Percentiles rank a stretch among this genome's conserved stretches.
These are phyloP conservation scores for Rehmannia glutinosa DNA, from an alignment of 257 asterid species.

Conservation along the genomic window DNA sequence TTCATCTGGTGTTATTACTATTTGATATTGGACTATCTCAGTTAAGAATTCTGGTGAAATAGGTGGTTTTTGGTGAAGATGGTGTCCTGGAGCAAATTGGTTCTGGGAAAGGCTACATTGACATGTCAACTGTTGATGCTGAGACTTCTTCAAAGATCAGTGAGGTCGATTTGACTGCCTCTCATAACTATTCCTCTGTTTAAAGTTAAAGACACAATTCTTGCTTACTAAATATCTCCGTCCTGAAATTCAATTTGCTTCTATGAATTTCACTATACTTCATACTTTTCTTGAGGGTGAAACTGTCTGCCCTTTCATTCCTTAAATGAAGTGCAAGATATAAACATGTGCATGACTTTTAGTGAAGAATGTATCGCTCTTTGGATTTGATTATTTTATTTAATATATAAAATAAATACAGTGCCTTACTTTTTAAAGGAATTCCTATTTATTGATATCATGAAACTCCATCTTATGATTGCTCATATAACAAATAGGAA, in stretches of 20 bases:
- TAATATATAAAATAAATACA: too few relatives aligned
- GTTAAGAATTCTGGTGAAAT: constrained; percentile 6
- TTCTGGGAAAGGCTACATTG: constrained; percentile 83
- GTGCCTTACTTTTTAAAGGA: too few relatives aligned
- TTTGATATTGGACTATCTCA: constrained; percentile 8
- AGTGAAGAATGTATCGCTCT: too few relatives aligned
- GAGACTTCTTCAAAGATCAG: constrained; percentile 86
- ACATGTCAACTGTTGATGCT: constrained; percentile 98
- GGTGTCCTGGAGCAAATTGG: constrained; percentile 85
- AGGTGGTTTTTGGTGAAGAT: constrained; percentile 85
- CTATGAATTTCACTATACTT: too few relatives aligned
- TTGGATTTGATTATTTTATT: too few relatives aligned
- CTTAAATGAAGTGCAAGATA: too few relatives aligned
- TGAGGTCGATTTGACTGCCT: constrained; percentile 42
- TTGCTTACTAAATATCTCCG: too few relatives aligned
- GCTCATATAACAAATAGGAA: not conserved
- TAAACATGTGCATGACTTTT: too few relatives aligned
- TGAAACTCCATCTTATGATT: constrained; percentile 4
- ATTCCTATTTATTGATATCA: too few relatives aligned
- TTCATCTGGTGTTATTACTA: not conserved
- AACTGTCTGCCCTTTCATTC: too few relatives aligned
- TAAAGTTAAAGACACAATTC: not conserved
- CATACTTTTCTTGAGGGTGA: too few relatives aligned
- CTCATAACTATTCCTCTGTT: not conserved
- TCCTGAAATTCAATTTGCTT: too few relatives aligned